phyloP scores from a whole-genome alignment of 1,284 basidiomycete species.

The Puccinia polysora region DNA sequence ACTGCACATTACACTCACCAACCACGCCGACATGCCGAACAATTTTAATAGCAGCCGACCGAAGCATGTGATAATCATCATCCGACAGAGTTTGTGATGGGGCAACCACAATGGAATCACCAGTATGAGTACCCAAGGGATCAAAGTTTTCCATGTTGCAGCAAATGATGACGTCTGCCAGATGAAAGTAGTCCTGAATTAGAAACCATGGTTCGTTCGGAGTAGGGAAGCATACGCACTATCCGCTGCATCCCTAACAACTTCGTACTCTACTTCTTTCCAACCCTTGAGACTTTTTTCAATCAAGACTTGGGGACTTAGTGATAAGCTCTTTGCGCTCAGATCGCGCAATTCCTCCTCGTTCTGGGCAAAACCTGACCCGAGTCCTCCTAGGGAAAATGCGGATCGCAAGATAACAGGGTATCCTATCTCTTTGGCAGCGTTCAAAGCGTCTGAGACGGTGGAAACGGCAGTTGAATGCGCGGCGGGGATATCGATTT shows the following conservation, averaged over 20 bases:
- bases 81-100: conserved; percentile 97
- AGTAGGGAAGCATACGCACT: conserved; percentile 43
- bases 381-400: conserved; percentile 95
- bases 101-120: conserved; percentile 99
- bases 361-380: conserved; percentile 95
- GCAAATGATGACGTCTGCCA: conserved; percentile 79
- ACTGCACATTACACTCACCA: conserved; percentile 94
- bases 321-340: conserved; percentile 79
- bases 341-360: conserved; percentile 92
- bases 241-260: conserved; percentile 93
- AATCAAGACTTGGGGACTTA: conserved; percentile 93
- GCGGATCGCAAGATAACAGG: conserved; percentile 97
- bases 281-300: conserved; percentile 99
- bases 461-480: conserved; percentile 96
- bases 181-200: background rate
- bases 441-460: conserved; percentile 83
- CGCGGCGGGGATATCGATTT: conserved; percentile 96
- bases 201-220: background rate
- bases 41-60: conserved; percentile 93
- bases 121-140: conserved; percentile 97
- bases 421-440: conserved; percentile 87
- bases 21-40: conserved; percentile 96
- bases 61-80: conserved; percentile 98
- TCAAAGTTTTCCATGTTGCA: conserved; percentile 99
- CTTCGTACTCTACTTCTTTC: conserved; percentile 99